Conservation (phyloP, 129 eudicot genomes). For the carrot (Daucus carota) region DNA sequence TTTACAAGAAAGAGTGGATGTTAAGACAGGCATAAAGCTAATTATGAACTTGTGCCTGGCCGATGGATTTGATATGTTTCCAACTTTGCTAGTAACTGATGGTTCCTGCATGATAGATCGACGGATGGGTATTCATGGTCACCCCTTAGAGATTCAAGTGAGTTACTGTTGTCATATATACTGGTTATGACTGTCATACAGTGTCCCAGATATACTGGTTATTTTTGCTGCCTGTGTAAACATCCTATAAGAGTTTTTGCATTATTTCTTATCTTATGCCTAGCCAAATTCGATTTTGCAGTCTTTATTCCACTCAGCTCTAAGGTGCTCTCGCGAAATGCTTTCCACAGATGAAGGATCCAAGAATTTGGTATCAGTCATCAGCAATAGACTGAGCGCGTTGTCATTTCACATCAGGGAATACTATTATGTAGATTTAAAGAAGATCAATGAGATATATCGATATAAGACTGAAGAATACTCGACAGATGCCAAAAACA, state of each 20-base stretch:
- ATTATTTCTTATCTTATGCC: neutral
- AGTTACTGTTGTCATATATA: conserved; percentile 3
- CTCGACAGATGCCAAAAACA: conserved; percentile 85
- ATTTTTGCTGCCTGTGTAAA: neutral
- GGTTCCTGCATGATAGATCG: conserved; percentile 37
- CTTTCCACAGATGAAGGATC: conserved; percentile 70
- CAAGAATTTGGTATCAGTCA: conserved; percentile 67
- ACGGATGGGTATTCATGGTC: conserved; percentile 32
- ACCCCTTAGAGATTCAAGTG: conserved; percentile 33
- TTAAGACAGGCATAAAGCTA: conserved; percentile 27
- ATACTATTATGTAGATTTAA: conserved; percentile 90
- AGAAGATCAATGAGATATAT: conserved; percentile 86
- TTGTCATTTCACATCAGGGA: conserved; percentile 91
- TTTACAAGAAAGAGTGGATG: conserved; percentile 31
- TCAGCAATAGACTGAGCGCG: conserved; percentile 87
- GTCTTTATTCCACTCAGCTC: conserved; percentile 90
- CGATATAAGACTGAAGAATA: conserved; percentile 97
- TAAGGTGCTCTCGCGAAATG: conserved; percentile 95
- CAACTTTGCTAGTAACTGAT: conserved; percentile 31
- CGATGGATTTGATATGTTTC: conserved; percentile 32
- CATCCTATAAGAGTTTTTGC: neutral
- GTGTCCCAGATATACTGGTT: neutral
- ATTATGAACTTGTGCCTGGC: conserved; percentile 24
- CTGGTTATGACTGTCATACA: neutral
- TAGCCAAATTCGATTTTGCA: conserved; percentile 17